These are phyloP conservation scores for Pseudogymnoascus sp. DNA, from an alignment of 2,329 filamentous ascomycete species.

Conservation along the genomic window DNA sequence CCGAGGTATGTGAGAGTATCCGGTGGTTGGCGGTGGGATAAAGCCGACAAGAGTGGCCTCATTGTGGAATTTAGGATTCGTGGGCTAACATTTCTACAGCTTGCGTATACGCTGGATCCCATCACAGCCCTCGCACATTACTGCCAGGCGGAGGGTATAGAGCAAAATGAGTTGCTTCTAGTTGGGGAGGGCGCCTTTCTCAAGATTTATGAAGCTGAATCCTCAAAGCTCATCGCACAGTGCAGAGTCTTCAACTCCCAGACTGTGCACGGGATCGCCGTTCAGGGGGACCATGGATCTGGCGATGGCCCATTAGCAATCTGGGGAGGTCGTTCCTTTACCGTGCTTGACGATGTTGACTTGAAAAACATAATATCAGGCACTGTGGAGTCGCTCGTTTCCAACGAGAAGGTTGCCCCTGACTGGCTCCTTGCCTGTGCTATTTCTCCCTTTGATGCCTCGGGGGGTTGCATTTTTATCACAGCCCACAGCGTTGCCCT, in stretches of 20 bases:
- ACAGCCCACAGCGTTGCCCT: conserved; percentile 84
- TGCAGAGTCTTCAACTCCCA: conserved; percentile 56
- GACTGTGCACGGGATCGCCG: conserved; percentile 63
- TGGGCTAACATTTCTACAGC: conserved; percentile 16
- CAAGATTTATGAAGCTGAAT: conserved; percentile 37
- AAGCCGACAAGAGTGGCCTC: not conserved
- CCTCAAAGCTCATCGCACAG: conserved; percentile 32
- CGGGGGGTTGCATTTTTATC: conserved; percentile 49
- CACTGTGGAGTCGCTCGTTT: conserved; percentile 14
- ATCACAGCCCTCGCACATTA: conserved; percentile 53
- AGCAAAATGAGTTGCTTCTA: conserved; percentile 36
- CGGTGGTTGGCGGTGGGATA: not conserved
- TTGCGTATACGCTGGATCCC: conserved; percentile 33
- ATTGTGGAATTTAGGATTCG: not conserved
- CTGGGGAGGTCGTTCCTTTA: conserved; percentile 59
- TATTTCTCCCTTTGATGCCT: conserved; percentile 37
- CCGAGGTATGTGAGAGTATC: not conserved
- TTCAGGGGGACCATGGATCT: conserved; percentile 24
- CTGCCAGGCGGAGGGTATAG: conserved; percentile 22
- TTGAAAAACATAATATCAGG: conserved; percentile 14
- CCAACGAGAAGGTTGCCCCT: conserved; percentile 39
- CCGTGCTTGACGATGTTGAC: conserved; percentile 27
- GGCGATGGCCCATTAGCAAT: conserved; percentile 39
- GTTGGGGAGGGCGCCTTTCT: conserved; percentile 53
- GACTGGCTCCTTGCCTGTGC: conserved; percentile 74